phyloP scores from a whole-genome alignment of 2,329 filamentous ascomycete genomes.

The Lasiodiplodia sp. region DNA sequence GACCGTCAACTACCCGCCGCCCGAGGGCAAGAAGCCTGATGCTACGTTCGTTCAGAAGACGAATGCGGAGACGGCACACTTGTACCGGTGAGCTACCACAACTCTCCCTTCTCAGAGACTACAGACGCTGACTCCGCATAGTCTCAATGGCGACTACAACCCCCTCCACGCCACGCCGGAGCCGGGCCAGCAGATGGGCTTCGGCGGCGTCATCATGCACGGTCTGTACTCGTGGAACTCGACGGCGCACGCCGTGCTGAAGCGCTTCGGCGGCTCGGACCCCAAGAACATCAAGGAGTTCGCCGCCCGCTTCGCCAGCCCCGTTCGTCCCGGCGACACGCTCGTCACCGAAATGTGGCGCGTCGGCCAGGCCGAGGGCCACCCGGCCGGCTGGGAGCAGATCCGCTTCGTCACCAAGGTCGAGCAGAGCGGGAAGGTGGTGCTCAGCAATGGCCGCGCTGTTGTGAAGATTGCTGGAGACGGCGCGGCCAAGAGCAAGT shows the following conservation, averaged over 20 bases:
- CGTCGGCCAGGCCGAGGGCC: slow-evolving; percentile 69
- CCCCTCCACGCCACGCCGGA: slow-evolving; percentile 88
- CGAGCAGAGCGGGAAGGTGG: slow-evolving; percentile 81
- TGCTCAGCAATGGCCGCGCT: slow-evolving; percentile 85
- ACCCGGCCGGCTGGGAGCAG: slow-evolving; percentile 74
- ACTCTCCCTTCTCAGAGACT: not conserved
- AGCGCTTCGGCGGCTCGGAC: slow-evolving; percentile 76
- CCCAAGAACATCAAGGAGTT: slow-evolving; percentile 86
- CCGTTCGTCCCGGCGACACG: slow-evolving; percentile 83
- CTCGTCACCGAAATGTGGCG: slow-evolving; percentile 83
- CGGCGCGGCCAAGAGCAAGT: slow-evolving; percentile 50
- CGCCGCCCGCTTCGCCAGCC: slow-evolving; percentile 85
- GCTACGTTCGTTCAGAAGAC: slow-evolving; percentile 74
- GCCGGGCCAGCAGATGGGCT: slow-evolving; percentile 88
- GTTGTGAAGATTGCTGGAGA: slow-evolving; percentile 68
- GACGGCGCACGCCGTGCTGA: slow-evolving; percentile 74
- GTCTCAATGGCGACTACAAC: slow-evolving; percentile 94
- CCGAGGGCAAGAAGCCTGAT: slow-evolving; percentile 74
- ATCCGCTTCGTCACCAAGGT: slow-evolving; percentile 81
- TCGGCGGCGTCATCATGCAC: slow-evolving; percentile 87
- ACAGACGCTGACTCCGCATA: slow-evolving; percentile 38
- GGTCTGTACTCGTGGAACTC: slow-evolving; percentile 89
- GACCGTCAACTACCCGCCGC: slow-evolving; percentile 78
- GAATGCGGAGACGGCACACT: slow-evolving; percentile 69
- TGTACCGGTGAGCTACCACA: slow-evolving; percentile 22